Evolutionary conservation across 2,329 filamentous ascomycete genomes (phyloP).

Genomic region (Aspergillus terreus): DNA sequence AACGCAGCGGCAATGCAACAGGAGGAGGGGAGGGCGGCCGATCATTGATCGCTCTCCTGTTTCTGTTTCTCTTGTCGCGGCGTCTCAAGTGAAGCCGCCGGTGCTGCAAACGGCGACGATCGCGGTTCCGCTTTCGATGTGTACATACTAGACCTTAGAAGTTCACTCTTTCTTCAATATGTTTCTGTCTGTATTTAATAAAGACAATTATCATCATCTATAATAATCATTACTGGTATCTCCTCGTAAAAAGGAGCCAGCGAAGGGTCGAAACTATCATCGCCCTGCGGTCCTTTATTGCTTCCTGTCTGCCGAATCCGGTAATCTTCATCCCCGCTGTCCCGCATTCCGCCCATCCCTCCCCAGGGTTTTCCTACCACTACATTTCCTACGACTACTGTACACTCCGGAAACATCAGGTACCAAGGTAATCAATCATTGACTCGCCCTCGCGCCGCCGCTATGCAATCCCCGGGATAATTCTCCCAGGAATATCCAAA

Average conservation of each 20-base stretch:
- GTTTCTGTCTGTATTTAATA: too few species aligned
- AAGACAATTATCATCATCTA: too few species aligned
- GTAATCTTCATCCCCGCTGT: not conserved
- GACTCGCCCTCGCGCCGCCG: slow-evolving; percentile 7
- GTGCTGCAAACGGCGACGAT: not conserved
- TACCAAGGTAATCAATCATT: not conserved
- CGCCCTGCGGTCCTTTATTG: not conserved
- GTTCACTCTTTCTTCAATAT: too few species aligned
- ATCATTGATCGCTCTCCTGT: not conserved
- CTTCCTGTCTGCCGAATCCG: slow-evolving; percentile 3
- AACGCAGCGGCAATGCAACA: not conserved
- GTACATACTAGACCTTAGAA: too few species aligned
- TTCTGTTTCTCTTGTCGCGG: not conserved
- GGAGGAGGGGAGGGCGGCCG: too few species aligned
- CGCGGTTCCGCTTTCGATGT: not conserved
- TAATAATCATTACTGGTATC: too few species aligned
- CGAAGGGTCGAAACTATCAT: too few species aligned
- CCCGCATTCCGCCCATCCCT: not conserved
- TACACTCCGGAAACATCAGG: not conserved
- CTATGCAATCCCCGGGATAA: slow-evolving; percentile 15
- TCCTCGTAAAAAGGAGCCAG: too few species aligned
- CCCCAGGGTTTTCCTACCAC: not conserved
- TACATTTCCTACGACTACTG: not conserved
- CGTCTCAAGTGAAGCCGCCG: not conserved
- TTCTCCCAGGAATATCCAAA: not conserved